These are phyloP conservation scores for Tetrapisispora iriomotensis DNA, from an alignment of 805 yeast genomes.

Conservation along the genomic window DNA sequence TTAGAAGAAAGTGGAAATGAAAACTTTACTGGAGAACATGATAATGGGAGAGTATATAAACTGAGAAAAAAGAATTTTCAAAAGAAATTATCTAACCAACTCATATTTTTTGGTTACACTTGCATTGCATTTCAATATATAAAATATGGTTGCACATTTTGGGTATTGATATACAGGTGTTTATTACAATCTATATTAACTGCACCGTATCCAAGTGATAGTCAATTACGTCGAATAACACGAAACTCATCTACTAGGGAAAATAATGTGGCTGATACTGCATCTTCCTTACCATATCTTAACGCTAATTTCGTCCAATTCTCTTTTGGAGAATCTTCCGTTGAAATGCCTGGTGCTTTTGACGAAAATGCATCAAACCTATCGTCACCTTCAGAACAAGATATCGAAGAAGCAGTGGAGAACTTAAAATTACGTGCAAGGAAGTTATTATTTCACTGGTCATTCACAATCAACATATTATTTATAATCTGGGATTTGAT, in stretches of 20 bases:
- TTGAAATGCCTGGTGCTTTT: conserved; percentile 21
- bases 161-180: conserved; percentile 26
- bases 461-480: conserved; percentile 18
- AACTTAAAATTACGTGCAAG: conserved; percentile 15
- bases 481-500: conserved; percentile 13
- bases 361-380: background rate
- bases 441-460: conserved; percentile 18
- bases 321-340: conserved; percentile 3
- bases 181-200: conserved; percentile 32
- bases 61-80: conserved; percentile 22
- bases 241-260: background rate
- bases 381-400: background rate
- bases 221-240: conserved; percentile 16
- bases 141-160: conserved; percentile 21
- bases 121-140: conserved; percentile 20
- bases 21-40: background rate
- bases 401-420: conserved; percentile 1
- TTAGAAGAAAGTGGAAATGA: background rate
- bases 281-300: conserved; percentile 1
- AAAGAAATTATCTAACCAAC: conserved; percentile 12
- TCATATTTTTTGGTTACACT: conserved; percentile 16
- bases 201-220: conserved; percentile 35
- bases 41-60: conserved; percentile 8
- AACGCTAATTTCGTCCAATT: conserved; percentile 2
- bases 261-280: background rate